Conservation (phyloP, 2,329 filamentous ascomycete species). For the Diaporthe eres region DNA sequence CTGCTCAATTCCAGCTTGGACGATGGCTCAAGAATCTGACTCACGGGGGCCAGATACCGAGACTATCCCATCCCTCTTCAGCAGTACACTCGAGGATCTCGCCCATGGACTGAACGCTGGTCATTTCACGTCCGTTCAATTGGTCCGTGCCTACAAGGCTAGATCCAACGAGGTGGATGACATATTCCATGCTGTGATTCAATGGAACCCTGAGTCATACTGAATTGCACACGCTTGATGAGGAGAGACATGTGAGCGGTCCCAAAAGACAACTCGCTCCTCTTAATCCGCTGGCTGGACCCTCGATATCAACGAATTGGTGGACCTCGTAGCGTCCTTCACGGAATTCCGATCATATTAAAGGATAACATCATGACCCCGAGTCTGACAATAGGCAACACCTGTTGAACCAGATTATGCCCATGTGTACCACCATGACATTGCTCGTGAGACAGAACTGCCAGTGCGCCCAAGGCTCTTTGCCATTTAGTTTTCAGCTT, state of each 20-base stretch:
- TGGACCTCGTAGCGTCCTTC: slow-evolving; percentile 55
- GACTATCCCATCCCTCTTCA: slow-evolving; percentile 49
- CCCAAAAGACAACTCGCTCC: slow-evolving; percentile 49
- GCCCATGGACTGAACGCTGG: slow-evolving; percentile 48
- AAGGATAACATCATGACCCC: too few species aligned
- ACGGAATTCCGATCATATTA: too few species aligned
- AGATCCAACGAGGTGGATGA: slow-evolving; percentile 52
- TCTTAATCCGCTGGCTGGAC: fast-evolving
- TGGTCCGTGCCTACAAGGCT: slow-evolving; percentile 49
- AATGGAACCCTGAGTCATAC: slow-evolving; percentile 58
- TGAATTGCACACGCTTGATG: slow-evolving; percentile 56
- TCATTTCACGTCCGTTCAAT: slow-evolving; percentile 54
- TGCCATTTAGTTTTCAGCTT: too few species aligned
- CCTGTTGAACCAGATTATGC: too few species aligned
- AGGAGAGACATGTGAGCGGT: slow-evolving; percentile 44
- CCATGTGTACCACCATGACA: too few species aligned
- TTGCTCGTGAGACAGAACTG: too few species aligned
- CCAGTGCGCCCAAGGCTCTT: too few species aligned
- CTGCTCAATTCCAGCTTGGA: neutral
- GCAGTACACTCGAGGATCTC: slow-evolving; percentile 53
- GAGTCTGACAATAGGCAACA: too few species aligned
- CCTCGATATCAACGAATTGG: neutral
- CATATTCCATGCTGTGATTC: slow-evolving; percentile 50
- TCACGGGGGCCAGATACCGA: neutral
- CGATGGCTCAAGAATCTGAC: neutral